Evolutionary conservation across 306 rosid species (phyloP), one percentile per base, ranked within the genome.

Genomic region (Abrus pulchellus): DNA sequence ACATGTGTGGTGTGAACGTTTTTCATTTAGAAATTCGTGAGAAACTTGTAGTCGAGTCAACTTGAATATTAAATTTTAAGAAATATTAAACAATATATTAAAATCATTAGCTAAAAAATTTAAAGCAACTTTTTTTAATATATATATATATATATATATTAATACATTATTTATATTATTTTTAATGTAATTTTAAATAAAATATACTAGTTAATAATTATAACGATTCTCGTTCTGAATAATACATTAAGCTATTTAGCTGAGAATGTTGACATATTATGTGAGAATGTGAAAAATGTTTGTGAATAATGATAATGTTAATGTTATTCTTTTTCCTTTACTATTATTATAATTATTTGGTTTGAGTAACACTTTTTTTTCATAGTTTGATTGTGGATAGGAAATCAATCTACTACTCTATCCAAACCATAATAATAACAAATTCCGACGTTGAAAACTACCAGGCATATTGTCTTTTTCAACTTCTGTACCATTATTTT

Each of bases 1-100:
- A 75, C 90, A 87, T 82, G 89, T 20, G 20, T 20, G 20, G 20
- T 20, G 20, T 85, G 89, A 86, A 4, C 54, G 33, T 80, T 50
- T 56, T 50, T 20, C 20, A 81, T 72, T 45, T 75, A 65, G 73
- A 76, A 82, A 72, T 38, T 30, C 66, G 62, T 82, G 78, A 76
- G 82, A 72, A 87, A 72, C 77, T 80, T 83, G 70, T 80, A 69
- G 28, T 50, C 29, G 60, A 43, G 62, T 64, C 65, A 67, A 44
- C 60, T 76, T 63, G 32, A 57, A 29, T 72, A 20, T 20, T 20
- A 20, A 20, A 20, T 20, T 20, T 20, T 20, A 20, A 20, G 20
- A 20, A 20, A 20, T 20, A 20, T 20, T 20, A 20, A 20, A 20
- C 20, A 20, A 20, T 20, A 20, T 20, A 20, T 20, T 20, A 20